Conservation (phyloP, 352 stramenopile genomes). For the Globisporangium parvum region DNA sequence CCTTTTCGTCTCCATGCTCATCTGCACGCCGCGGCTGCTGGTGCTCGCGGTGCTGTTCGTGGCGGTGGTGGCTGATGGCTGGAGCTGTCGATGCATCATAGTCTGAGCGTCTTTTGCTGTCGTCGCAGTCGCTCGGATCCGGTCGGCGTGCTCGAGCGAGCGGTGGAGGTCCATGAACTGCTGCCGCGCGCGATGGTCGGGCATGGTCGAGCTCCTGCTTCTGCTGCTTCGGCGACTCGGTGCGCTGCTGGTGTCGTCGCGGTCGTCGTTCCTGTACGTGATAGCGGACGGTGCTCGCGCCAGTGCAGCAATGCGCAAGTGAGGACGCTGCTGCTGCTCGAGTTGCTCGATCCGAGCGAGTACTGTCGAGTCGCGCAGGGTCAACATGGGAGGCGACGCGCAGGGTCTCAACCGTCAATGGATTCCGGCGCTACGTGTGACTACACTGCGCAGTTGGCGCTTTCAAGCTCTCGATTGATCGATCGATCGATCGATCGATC, state of each 20-base stretch:
- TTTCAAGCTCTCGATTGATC: too few species aligned
- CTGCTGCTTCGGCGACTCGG: too few species aligned
- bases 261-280: too few species aligned
- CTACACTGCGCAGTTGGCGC: too few species aligned
- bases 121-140: too few species aligned
- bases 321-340: not conserved
- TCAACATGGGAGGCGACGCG: slow-evolving; percentile 13
- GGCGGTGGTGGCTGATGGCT: not conserved
- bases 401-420: not conserved
- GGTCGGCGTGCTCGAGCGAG: too few species aligned
- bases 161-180: too few species aligned
- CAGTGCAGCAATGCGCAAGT: slow-evolving; percentile 1
- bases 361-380: not conserved
- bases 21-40: not conserved
- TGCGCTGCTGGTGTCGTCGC: too few species aligned
- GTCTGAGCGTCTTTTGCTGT: not conserved
- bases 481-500: too few species aligned
- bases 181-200: too few species aligned
- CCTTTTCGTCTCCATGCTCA: slow-evolving; percentile 8
- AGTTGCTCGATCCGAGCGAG: not conserved
- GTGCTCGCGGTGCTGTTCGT: not conserved
- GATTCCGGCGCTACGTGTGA: not conserved
- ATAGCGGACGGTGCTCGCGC: not conserved
- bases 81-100: not conserved
- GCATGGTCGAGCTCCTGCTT: too few species aligned